Evolutionary conservation across 2,329 filamentous ascomycete genomes (phyloP).

Genomic region (Phialocephala subalpina): DNA sequence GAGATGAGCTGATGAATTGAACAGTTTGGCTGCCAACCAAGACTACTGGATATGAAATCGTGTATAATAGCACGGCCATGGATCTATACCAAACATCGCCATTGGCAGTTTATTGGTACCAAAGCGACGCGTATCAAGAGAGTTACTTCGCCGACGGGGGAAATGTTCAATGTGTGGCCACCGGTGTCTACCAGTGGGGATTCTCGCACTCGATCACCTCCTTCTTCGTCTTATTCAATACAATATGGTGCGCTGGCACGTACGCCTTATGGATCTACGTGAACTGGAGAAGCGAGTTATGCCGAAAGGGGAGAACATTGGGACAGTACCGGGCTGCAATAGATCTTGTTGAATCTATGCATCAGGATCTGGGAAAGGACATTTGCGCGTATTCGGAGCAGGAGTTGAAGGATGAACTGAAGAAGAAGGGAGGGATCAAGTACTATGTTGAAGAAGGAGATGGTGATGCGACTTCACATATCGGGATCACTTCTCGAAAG

Average conservation of each 20-base stretch:
- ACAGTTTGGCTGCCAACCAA: background rate
- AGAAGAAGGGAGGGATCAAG: background rate
- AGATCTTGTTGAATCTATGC: constrained; percentile 12
- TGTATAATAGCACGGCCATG: no score
- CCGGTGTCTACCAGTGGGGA: constrained; percentile 13
- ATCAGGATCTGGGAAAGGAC: constrained; percentile 1
- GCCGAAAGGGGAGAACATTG: background rate
- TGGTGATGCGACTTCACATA: background rate
- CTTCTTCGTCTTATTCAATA: background rate
- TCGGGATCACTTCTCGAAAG: background rate
- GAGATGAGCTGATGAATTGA: background rate
- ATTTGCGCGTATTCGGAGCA: constrained; percentile 13
- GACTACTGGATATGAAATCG: no score
- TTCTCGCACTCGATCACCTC: background rate
- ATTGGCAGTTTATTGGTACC: background rate
- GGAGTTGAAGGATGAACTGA: constrained; percentile 11
- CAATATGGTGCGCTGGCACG: background rate
- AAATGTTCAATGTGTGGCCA: constrained; percentile 13
- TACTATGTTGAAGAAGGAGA: constrained; percentile 11
- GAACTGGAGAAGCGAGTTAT: background rate
- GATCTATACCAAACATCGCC: background rate
- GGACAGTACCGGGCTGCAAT: constrained; percentile 16
- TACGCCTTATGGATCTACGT: constrained; percentile 6
- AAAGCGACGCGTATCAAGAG: background rate
- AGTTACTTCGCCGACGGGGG: background rate